phyloP scores from a whole-genome alignment of 2,329 filamentous ascomycete genomes.

The Neofusicoccum ribis region DNA sequence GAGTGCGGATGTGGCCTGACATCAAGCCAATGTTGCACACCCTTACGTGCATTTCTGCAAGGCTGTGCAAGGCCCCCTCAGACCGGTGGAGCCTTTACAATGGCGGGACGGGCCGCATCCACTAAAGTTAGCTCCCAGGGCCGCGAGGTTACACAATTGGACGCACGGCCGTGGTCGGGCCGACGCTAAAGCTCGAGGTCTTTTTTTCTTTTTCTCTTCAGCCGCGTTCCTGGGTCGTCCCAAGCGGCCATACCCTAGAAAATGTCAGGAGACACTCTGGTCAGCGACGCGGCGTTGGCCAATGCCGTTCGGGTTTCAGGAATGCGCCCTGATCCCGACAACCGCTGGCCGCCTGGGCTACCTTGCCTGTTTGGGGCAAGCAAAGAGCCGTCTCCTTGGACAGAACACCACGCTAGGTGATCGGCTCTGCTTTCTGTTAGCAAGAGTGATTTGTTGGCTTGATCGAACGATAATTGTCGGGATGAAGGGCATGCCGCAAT shows the following conservation, averaged over 20 bases:
- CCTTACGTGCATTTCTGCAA: slow-evolving; percentile 19
- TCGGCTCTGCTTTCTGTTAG: slow-evolving; percentile 8
- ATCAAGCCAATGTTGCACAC: slow-evolving; percentile 9
- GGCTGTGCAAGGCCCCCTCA: slow-evolving; percentile 7
- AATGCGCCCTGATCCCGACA: slow-evolving; percentile 5
- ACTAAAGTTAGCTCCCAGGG: background rate
- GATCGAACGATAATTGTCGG: slow-evolving; percentile 7
- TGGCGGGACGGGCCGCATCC: slow-evolving; percentile 10
- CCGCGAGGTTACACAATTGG: background rate
- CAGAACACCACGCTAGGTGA: background rate
- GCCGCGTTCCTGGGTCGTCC: background rate
- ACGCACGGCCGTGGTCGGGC: slow-evolving; percentile 3
- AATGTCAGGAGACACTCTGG: slow-evolving; percentile 16
- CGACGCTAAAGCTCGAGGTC: slow-evolving; percentile 15
- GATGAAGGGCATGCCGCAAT: background rate
- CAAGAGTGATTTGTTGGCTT: background rate
- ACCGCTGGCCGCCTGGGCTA: background rate
- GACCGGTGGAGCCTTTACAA: background rate
- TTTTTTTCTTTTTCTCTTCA: slow-evolving; percentile 3
- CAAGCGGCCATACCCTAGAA: slow-evolving; percentile 8
- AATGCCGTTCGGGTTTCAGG: slow-evolving; percentile 9
- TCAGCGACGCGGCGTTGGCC: background rate
- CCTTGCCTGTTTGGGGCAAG: background rate
- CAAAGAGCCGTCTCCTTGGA: background rate
- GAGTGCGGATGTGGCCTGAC: slow-evolving; percentile 11